phyloP scores from a whole-genome alignment of 2,329 filamentous ascomycete genomes.

The Pseudocercospora ulei region DNA sequence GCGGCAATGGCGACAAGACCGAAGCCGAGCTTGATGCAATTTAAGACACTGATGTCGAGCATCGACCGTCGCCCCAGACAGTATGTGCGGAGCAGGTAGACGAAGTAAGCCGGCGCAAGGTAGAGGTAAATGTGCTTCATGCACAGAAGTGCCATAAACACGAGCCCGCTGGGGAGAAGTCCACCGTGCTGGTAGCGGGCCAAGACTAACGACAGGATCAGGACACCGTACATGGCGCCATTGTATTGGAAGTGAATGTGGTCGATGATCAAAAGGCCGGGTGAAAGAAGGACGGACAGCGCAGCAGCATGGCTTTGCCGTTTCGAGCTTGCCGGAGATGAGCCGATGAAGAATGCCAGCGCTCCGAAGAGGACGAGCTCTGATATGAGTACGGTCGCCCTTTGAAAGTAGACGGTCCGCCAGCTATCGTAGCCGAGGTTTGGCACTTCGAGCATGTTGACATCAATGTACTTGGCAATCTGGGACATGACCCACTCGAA shows the following conservation, averaged over 20 bases:
- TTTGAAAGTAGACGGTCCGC: conserved; percentile 89
- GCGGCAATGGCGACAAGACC: conserved; percentile 63
- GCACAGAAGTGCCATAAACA: conserved; percentile 78
- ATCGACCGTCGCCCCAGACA: conserved; percentile 70
- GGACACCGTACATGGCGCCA: conserved; percentile 84
- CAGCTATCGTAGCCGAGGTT: conserved; percentile 82
- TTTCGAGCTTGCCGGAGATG: conserved; percentile 55
- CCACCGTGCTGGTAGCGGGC: conserved; percentile 61
- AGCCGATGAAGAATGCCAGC: conserved; percentile 67
- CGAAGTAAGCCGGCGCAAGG: conserved; percentile 88
- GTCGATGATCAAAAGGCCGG: conserved; percentile 90
- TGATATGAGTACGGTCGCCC: conserved; percentile 72
- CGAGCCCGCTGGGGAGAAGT: conserved; percentile 64
- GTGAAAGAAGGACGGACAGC: conserved; percentile 80
- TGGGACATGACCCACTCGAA: conserved; percentile 92
- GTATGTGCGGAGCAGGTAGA: conserved; percentile 80
- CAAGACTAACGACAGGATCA: conserved; percentile 76
- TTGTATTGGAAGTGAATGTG: conserved; percentile 99
- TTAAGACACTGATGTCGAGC: conserved; percentile 64
- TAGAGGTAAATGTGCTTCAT: conserved; percentile 99
- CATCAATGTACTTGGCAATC: conserved; percentile 64
- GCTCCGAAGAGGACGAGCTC: conserved; percentile 79
- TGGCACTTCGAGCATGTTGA: conserved; percentile 68
- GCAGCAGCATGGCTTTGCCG: conserved; percentile 75
- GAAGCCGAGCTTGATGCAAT: conserved; percentile 71